These are phyloP conservation scores for Bothriochloa decipiens DNA, from an alignment of 176 grass and related monocot species.

Conservation along the genomic window DNA sequence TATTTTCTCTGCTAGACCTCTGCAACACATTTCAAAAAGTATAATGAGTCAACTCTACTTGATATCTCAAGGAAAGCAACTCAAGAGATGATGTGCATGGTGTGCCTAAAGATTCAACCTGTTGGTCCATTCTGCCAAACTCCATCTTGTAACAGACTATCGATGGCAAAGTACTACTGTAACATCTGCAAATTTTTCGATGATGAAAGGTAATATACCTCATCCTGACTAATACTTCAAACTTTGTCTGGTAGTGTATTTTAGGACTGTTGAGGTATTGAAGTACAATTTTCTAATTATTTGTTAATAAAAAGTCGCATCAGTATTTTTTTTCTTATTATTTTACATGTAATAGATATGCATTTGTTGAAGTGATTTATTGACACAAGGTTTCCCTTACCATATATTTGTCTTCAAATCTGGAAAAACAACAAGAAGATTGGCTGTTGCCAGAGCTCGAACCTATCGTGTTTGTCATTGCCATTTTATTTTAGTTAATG, in stretches of 20 bases:
- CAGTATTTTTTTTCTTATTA: constrained; percentile 1
- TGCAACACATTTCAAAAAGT: constrained; percentile 26
- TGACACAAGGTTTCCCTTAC: not conserved
- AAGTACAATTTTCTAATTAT: constrained; percentile 8
- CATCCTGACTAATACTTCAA: constrained; percentile 10
- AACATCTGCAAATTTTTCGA: constrained; percentile 99
- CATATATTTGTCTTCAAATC: constrained; percentile 25
- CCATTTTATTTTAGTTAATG: not conserved
- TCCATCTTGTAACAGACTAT: constrained; percentile 62
- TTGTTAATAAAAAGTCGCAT: constrained; percentile 16
- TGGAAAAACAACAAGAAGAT: not conserved
- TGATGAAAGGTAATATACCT: constrained; percentile 86
- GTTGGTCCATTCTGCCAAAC: constrained; percentile 84
- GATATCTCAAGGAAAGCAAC: constrained; percentile 80
- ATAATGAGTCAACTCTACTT: constrained; percentile 23
- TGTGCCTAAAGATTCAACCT: constrained; percentile 85
- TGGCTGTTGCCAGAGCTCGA: not conserved
- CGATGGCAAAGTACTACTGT: constrained; percentile 98
- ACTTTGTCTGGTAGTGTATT: not conserved
- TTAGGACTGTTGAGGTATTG: constrained; percentile 6
- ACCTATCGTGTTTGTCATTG: constrained; percentile 5
- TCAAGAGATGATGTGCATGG: constrained; percentile 99
- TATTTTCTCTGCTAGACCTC: constrained; percentile 25
- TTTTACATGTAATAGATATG: not conserved
- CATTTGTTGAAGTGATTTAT: not conserved